Evolutionary conservation across 2,329 filamentous ascomycete species (phyloP), one percentile per base, ranked within the genome.

Genomic region (Fusarium begoniae): DNA sequence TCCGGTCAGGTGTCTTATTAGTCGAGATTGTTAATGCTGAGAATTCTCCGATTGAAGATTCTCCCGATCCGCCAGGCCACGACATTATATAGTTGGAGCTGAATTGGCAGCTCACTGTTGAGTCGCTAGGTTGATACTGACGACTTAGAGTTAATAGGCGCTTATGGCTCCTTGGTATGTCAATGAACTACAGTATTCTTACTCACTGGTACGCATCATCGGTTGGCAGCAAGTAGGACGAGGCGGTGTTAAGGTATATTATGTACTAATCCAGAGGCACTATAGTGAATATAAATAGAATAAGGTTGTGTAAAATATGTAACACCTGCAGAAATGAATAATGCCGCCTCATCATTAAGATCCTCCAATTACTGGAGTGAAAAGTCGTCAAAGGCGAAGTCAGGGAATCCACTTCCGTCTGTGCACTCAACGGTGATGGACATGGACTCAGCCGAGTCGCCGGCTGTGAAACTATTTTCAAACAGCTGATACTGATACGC

Each of bases 351-450:
- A 15, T 15, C 8, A 35, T 50, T 1, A 59, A 17, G 3, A 20
- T n/a, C 2, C 18, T 22, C 10, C 17, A 22, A 18, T 44, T 55
- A 53, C 18, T 63, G 35, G 0, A 66, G 61, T 1, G 7, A 5
- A 24, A 67, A 59, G 38, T 66, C 64, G 7, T 67, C 64, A 2
- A 67, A 50, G 0, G 7, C n/a, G 11, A 67, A 67, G 26, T 59
- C 44, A 18, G 62, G 37, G 18, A 15, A n/a, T 1, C 11, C 32
- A 7, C 14, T 26, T 3, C 9, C n/a, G n/a, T 53, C 50, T 5
- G 22, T 17, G 17, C 64, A 67, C 3, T 40, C 30, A 17, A 66
- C 44, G 43, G 62, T 24, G 5, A 67, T 6, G 12, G 61, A 28
- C 62, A 67, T 51, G 2, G 37, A 66, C 2, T 30, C 24, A 18